Conservation (phyloP, 768 basidiomycete genomes). For the Kwoniella dendrophila region DNA sequence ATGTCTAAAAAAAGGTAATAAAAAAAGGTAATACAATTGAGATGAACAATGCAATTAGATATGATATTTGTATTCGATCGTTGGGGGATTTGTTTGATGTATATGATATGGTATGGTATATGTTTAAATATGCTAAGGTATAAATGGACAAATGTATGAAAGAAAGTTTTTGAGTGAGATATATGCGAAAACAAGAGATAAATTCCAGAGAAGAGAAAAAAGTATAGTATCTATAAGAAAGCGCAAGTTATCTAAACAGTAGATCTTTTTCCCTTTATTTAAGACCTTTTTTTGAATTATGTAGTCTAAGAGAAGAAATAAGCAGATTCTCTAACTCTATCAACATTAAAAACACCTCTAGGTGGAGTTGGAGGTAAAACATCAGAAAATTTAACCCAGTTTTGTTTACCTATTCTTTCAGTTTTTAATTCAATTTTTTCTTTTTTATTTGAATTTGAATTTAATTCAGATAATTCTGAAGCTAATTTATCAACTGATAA, state of each 20-base stretch:
- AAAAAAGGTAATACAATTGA: not conserved
- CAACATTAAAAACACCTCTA: constrained; percentile 84
- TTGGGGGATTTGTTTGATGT: too few species aligned
- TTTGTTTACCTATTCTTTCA: constrained; percentile 35
- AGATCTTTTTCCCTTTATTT: too few species aligned
- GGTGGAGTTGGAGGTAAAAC: constrained; percentile 77
- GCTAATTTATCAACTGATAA: constrained; percentile 15
- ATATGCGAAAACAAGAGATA: not conserved
- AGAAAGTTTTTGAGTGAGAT: not conserved
- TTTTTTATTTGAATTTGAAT: not conserved
- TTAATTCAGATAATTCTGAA: not conserved
- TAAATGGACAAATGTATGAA: not conserved
- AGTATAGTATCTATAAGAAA: too few species aligned
- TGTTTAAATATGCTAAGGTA: constrained; percentile 23
- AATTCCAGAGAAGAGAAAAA: too few species aligned
- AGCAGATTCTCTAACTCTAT: constrained; percentile 72
- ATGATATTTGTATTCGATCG: too few species aligned
- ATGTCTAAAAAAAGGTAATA: too few species aligned
- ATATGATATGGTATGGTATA: too few species aligned
- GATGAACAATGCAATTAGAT: too few species aligned
- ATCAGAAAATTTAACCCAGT: constrained; percentile 72
- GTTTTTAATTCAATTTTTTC: constrained; percentile 3
- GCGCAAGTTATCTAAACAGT: too few species aligned
- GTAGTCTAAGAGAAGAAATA: constrained; percentile 89
- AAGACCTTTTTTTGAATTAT: not conserved